phyloP scores from a whole-genome alignment of 495 filamentous ascomycete genomes.

The Lophium mytilinum region DNA sequence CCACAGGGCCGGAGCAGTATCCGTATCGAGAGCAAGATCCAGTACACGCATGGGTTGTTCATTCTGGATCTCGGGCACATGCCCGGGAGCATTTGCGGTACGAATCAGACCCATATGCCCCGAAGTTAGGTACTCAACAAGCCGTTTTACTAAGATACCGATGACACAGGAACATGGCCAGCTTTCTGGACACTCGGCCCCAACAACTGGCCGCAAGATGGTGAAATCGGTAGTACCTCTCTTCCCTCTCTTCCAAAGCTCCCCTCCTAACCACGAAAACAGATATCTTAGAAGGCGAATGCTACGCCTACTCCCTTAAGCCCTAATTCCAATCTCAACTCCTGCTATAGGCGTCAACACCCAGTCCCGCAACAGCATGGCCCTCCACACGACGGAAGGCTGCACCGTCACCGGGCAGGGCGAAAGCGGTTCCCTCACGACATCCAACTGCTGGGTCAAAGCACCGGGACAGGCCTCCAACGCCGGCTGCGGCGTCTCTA shows the following conservation, averaged over 20 bases:
- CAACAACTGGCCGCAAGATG: conserved; percentile 62
- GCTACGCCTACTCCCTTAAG: background rate
- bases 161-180: conserved; percentile 19
- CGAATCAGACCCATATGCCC: conserved; percentile 19
- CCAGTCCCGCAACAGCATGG: conserved; percentile 49
- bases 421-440: conserved; percentile 34
- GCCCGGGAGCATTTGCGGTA: conserved; percentile 32
- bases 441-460: conserved; percentile 46
- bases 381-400: conserved; percentile 54
- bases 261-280: background rate
- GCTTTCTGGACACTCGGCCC: conserved; percentile 16
- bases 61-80: conserved; percentile 35
- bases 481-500: conserved; percentile 46
- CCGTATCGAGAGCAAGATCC: conserved; percentile 30
- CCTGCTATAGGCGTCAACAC: conserved; percentile 48
- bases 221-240: conserved; percentile 52
- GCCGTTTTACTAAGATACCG: background rate
- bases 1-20: conserved; percentile 31
- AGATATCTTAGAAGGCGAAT: conserved; percentile 55
- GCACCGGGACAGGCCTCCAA: conserved; percentile 42
- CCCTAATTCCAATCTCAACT: background rate
- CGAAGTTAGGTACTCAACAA: background rate
- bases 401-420: conserved; percentile 49
- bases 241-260: background rate
- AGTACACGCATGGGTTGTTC: conserved; percentile 32